Percentiles rank a stretch among this genome's conserved stretches.
Evolutionary conservation across 2,329 filamentous ascomycete genomes (phyloP).

Genomic region (Balansia obtecta): DNA sequence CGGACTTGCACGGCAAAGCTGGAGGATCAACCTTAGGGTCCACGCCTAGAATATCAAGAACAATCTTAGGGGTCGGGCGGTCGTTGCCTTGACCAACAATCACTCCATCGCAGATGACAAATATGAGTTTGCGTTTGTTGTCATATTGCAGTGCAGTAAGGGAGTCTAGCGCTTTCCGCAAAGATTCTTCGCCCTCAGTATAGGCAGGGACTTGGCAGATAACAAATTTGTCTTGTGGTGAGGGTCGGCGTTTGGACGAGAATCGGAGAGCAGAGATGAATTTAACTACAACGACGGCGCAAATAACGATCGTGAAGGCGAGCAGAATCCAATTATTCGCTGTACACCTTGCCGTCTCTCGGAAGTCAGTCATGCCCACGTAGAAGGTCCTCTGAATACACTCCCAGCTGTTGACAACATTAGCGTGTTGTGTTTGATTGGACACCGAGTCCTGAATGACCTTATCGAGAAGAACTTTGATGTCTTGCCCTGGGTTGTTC

Average conservation of each 20-base stretch:
- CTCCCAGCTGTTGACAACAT: slow-evolving; percentile 54
- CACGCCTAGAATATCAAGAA: slow-evolving; percentile 91
- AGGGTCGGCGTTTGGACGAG: slow-evolving; percentile 77
- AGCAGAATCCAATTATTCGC: slow-evolving; percentile 87
- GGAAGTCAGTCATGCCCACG: slow-evolving; percentile 74
- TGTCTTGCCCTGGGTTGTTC: slow-evolving; percentile 66
- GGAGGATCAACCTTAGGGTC: slow-evolving; percentile 95
- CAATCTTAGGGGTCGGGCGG: slow-evolving; percentile 91
- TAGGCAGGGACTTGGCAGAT: slow-evolving; percentile 98
- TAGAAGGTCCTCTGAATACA: slow-evolving; percentile 81
- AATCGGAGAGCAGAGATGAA: slow-evolving; percentile 91
- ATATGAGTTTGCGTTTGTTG: slow-evolving; percentile 95
- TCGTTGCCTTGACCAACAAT: slow-evolving; percentile 95
- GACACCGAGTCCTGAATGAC: slow-evolving; percentile 33
- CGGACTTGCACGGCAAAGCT: slow-evolving; percentile 84
- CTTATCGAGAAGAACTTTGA: slow-evolving; percentile 53
- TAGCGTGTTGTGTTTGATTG: slow-evolving; percentile 37
- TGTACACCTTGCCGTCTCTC: slow-evolving; percentile 60
- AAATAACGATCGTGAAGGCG: slow-evolving; percentile 75
- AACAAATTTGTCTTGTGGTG: slow-evolving; percentile 94
- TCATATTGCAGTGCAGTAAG: slow-evolving; percentile 91
- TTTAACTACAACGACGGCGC: slow-evolving; percentile 68
- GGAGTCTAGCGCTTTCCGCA: slow-evolving; percentile 87
- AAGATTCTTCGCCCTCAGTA: slow-evolving; percentile 91
- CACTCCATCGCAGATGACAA: slow-evolving; percentile 92